Conservation (phyloP, 345 rosid genomes). For the Hirschfeldia incana region DNA sequence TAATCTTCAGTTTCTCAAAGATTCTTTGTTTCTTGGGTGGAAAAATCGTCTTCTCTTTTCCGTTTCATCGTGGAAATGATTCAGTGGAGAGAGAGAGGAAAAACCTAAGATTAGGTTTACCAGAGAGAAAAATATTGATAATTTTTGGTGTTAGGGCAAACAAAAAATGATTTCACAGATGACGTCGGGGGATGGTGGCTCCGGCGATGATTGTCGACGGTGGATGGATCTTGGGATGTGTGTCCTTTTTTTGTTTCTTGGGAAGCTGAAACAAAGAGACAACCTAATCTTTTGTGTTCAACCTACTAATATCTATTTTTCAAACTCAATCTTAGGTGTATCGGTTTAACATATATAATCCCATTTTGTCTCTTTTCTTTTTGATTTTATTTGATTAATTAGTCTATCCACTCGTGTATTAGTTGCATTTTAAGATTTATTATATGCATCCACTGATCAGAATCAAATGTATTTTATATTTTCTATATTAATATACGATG, state of each 20-base stretch:
- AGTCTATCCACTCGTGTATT: slow-evolving; percentile 20
- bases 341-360: slow-evolving; percentile 40
- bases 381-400: background rate
- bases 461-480: slow-evolving; percentile 19
- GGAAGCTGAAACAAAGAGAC: slow-evolving; percentile 39
- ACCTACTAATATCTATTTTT: slow-evolving; percentile 37
- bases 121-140: background rate
- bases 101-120: background rate
- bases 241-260: slow-evolving; percentile 35
- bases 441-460: slow-evolving; percentile 27
- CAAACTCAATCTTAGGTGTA: slow-evolving; percentile 38
- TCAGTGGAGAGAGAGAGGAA: background rate
- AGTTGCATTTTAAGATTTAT: slow-evolving; percentile 24
- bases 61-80: slow-evolving; percentile 80
- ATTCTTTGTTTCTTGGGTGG: slow-evolving; percentile 82
- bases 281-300: slow-evolving; percentile 45
- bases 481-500: background rate
- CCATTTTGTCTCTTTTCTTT: slow-evolving; percentile 19
- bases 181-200: slow-evolving; percentile 21
- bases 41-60: slow-evolving; percentile 83
- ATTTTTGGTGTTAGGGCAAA: slow-evolving; percentile 31
- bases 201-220: slow-evolving; percentile 33
- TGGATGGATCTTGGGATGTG: slow-evolving; percentile 34
- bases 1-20: slow-evolving; percentile 63
- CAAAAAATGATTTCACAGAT: background rate